Base-by-base conservation (phyloP, 805 yeast genomes). In the Candida adriatica region DNA sequence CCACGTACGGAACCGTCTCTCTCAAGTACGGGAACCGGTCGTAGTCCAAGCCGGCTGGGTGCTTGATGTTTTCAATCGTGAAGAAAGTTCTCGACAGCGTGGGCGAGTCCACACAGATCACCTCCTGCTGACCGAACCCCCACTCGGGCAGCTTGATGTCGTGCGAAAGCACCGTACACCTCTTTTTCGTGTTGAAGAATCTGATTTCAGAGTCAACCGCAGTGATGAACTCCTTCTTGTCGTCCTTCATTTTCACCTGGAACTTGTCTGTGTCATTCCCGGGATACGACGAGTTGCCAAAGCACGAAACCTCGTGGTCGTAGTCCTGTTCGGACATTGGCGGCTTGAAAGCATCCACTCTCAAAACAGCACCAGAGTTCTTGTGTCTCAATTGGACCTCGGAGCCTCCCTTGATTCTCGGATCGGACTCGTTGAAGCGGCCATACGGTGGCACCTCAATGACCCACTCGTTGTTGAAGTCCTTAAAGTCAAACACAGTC, bases 291-390 rank as follows among this genome's bases (percentile, higher is more conserved):
- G 64, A 55, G 55, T 70, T 72, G 5, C 90, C 92, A 35, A 75
- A 62, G 41, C 85, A 75, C 17, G 84, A 70, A 1, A 87, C 94
- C 56, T 87, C 95, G 42, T 70, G 72, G 50, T 87, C 79, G 56
- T 90, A 88, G 35, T 92, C 97, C 49, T 85, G 92, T 51, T 85
- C 95, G 8, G 90, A 73, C 17, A 87, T 73, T 8, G 95, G 96
- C 4, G 97, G 96, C 38, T 88, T 74, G 30, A 70, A 62, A 2
- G 55, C 42, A 39, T 83, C 82, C 15, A 86, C 81, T 42, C 77
- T 77, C 31, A 92, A 58, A 27, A 82, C 73, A 40, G 75, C 74
- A 11, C 78, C 72, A 1, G 96, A 81, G 2, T 46, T 39, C 36
- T 66, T 65, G 54, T 92, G 97, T 61, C 72, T 74, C n/a, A 92